phyloP scores from a whole-genome alignment of 2,329 filamentous ascomycete species.

The Beauveria bassiana region DNA sequence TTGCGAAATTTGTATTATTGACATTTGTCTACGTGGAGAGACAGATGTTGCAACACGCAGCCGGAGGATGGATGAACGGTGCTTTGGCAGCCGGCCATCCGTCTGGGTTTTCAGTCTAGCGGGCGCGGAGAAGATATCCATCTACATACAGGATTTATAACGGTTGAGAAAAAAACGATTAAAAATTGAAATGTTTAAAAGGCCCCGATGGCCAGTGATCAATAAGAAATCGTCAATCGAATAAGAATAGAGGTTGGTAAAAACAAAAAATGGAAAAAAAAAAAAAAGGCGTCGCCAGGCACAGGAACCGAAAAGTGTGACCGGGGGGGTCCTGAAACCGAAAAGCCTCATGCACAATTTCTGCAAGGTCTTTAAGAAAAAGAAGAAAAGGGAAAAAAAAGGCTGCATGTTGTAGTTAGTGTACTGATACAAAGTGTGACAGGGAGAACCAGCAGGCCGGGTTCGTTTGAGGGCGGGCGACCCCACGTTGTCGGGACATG shows the following conservation, averaged over 20 bases:
- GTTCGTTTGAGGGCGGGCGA: background rate
- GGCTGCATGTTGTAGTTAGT: too few species aligned
- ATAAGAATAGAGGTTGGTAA: background rate
- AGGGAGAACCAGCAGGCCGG: background rate
- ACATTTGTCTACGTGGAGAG: too few species aligned
- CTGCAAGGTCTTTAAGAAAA: background rate
- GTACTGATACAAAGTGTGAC: too few species aligned
- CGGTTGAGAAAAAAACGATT: too few species aligned
- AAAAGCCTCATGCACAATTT: slow-evolving; percentile 3
- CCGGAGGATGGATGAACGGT: too few species aligned
- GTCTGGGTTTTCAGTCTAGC: background rate
- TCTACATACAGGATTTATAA: background rate
- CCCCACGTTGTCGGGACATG: background rate
- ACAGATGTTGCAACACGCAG: too few species aligned
- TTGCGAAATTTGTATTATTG: too few species aligned
- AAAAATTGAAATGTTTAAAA: background rate
- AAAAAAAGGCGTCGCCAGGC: background rate
- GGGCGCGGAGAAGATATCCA: background rate
- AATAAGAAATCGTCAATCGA: background rate
- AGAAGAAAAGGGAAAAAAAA: background rate
- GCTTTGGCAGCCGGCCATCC: too few species aligned
- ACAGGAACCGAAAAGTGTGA: background rate
- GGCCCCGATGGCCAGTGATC: background rate
- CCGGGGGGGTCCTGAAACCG: background rate
- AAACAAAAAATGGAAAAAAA: background rate